phyloP scores from a whole-genome alignment of 2,329 filamentous ascomycete genomes.

The Thielaviopsis cerberus region DNA sequence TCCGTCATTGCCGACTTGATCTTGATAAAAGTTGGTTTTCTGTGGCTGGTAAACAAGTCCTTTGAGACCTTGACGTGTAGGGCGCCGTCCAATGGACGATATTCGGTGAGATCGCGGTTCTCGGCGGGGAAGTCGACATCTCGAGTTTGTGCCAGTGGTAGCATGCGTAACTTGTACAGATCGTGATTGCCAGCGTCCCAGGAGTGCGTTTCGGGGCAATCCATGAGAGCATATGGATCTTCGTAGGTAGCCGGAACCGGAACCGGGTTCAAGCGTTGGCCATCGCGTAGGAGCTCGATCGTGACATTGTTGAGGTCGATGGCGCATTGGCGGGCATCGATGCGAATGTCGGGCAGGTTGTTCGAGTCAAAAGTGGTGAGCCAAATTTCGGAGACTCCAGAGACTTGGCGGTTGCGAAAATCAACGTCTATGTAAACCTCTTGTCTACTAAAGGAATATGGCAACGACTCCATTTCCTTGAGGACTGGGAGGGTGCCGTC shows the following conservation, averaged over 20 bases:
- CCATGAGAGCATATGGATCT: slow-evolving; percentile 50
- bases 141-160: slow-evolving; percentile 31
- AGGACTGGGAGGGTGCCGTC: slow-evolving; percentile 19
- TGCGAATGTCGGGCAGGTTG: slow-evolving; percentile 36
- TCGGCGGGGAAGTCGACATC: slow-evolving; percentile 35
- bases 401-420: slow-evolving; percentile 56
- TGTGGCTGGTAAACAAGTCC: slow-evolving; percentile 12
- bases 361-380: slow-evolving; percentile 44
- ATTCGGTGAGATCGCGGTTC: slow-evolving; percentile 35
- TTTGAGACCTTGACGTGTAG: slow-evolving; percentile 21
- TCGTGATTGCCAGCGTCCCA: slow-evolving; percentile 58
- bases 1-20: slow-evolving; percentile 28
- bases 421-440: slow-evolving; percentile 79
- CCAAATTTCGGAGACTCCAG: slow-evolving; percentile 64
- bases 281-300: slow-evolving; percentile 24
- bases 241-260: slow-evolving; percentile 23
- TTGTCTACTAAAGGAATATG: slow-evolving; percentile 53
- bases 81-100: slow-evolving; percentile 36
- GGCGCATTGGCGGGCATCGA: slow-evolving; percentile 44
- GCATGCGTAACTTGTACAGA: slow-evolving; percentile 49
- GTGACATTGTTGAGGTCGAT: slow-evolving; percentile 36
- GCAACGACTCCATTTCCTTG: slow-evolving; percentile 21
- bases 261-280: slow-evolving; percentile 14
- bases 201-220: slow-evolving; percentile 40
- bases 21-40: slow-evolving; percentile 26